These are phyloP conservation scores for Sclerotiophoma versabilis DNA, from an alignment of 2,329 filamentous ascomycete species.

Conservation along the genomic window DNA sequence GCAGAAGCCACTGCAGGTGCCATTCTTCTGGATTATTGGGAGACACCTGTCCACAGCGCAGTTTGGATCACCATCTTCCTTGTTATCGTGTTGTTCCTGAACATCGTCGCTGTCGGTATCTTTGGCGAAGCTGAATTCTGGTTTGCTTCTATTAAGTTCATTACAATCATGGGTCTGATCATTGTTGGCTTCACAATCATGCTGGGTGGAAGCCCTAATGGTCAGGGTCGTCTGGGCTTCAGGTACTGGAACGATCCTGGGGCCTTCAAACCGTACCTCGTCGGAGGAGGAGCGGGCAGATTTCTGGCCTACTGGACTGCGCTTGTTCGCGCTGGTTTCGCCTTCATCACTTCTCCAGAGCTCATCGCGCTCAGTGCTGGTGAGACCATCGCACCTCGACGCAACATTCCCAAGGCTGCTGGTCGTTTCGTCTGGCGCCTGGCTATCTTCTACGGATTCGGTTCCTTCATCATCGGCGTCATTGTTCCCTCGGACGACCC, in stretches of 20 bases:
- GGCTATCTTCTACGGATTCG: constrained; percentile 61
- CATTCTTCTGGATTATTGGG: constrained; percentile 48
- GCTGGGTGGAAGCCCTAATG: constrained; percentile 45
- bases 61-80: constrained; percentile 50
- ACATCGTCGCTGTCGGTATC: constrained; percentile 45
- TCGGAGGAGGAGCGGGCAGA: constrained; percentile 63
- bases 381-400: constrained; percentile 45
- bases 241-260: constrained; percentile 73
- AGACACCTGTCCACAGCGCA: constrained; percentile 39
- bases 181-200: constrained; percentile 47
- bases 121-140: constrained; percentile 60
- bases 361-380: constrained; percentile 45
- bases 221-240: constrained; percentile 60
- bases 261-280: constrained; percentile 56
- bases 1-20: constrained; percentile 45
- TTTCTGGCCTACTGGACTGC: constrained; percentile 68
- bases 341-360: constrained; percentile 50
- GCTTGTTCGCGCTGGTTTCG: constrained; percentile 60
- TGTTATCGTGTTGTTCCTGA: constrained; percentile 44
- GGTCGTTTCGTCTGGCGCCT: constrained; percentile 62
- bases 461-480: constrained; percentile 66
- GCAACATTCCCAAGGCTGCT: constrained; percentile 61
- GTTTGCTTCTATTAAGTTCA: constrained; percentile 60
- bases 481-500: constrained; percentile 63
- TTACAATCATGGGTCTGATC: constrained; percentile 47